Evolutionary conservation across 805 yeast species (phyloP), one percentile per base, ranked within the genome.

Genomic region (Clavispora phyllophila): DNA sequence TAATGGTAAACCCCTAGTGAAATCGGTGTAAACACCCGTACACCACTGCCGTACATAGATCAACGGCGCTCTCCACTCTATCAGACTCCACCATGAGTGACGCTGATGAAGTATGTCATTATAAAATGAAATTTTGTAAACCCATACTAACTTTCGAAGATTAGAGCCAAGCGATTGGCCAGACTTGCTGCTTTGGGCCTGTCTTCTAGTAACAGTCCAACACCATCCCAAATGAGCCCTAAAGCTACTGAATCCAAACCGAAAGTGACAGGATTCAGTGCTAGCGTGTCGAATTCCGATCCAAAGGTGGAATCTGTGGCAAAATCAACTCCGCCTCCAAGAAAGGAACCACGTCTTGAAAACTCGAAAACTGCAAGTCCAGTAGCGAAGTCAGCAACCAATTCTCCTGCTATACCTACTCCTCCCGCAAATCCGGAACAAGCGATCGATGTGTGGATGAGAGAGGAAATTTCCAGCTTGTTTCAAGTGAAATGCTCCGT

Each of bases 161-260:
- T 75, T 22, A 63, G 79, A 44, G 73, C 74, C 40, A 75, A 74
- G 49, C 58, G 85, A 36, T 61, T 79, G 49, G 85, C 84, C 5
- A 69, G 68, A 45, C 63, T 79, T 43, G 69, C 53, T 24, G 47
- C 42, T 20, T 32, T 42, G 28, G 29, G 28, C 15, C 40, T 23
- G 36, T 24, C 27, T n/a, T 26, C 38, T n/a, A 17, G 18, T 17
- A 9, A 9, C 22, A 23, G 19, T 12, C 15, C 39, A 3, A 17
- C 9, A 1, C 15, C 23, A 20, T 2, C 14, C 5, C 25, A 8
- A 12, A 40, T 9, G 13, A 27, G 46, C 19, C 17, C 46, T 29
- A 39, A 41, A 20, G 32, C 37, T 15, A 37, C 35, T 13, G 26
- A 19, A n/a, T 3, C 41, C 15, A 23, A 29, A 14, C 28, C 36